Percentiles rank a stretch among this genome's conserved stretches.
These are phyloP conservation scores for Nyssa sinensis DNA, from an alignment of 148 eudicot genomes.

Conservation along the genomic window DNA sequence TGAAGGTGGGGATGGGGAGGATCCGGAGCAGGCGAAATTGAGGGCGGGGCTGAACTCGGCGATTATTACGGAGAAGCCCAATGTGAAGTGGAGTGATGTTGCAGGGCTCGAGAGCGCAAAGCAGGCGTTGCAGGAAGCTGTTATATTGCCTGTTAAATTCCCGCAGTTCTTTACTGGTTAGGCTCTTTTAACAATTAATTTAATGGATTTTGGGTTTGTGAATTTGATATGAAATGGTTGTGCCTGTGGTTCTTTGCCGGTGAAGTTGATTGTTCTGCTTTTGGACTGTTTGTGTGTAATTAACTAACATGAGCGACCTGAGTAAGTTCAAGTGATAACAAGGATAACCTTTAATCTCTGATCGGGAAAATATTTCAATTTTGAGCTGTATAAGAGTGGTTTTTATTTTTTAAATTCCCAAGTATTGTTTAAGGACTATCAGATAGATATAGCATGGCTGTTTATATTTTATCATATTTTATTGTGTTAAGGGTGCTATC, in stretches of 20 bases:
- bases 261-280: neutral
- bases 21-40: conserved; percentile 75
- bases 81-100: conserved; percentile 94
- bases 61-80: conserved; percentile 89
- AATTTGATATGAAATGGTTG: neutral
- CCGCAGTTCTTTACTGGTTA: conserved; percentile 94
- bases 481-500: neutral
- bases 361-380: neutral
- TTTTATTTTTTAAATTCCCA: too few species aligned
- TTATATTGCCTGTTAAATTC: conserved; percentile 91
- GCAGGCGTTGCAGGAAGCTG: conserved; percentile 97
- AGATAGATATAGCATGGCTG: neutral
- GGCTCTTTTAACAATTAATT: neutral
- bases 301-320: neutral
- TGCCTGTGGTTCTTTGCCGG: neutral
- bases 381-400: neutral
- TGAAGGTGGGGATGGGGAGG: conserved; percentile 74
- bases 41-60: conserved; percentile 88
- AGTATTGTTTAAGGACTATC: too few species aligned
- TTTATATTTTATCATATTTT: too few species aligned
- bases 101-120: conserved; percentile 96
- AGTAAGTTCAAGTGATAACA: neutral
- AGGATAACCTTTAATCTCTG: neutral
- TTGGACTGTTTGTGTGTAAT: too few species aligned
- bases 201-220: neutral